These are phyloP conservation scores for Pleurotus citrinopileatus DNA, from an alignment of 768 basidiomycete genomes.

Conservation along the genomic window DNA sequence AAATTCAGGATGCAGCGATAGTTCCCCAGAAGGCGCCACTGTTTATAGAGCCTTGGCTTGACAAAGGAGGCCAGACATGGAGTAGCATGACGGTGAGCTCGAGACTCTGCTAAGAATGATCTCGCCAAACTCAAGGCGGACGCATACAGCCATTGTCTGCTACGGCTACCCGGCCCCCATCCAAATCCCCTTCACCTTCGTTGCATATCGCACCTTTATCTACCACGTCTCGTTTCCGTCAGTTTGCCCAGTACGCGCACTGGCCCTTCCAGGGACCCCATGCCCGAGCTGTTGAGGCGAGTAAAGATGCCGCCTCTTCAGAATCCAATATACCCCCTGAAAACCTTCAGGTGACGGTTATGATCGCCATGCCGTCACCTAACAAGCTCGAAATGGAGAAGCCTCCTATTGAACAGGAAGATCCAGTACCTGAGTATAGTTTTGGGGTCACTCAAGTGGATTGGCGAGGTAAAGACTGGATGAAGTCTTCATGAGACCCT, in stretches of 20 bases:
- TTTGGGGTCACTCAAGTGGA: conserved; percentile 40
- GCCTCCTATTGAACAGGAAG: background rate
- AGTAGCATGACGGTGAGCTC: conserved; percentile 18
- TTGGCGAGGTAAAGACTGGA: conserved; percentile 20
- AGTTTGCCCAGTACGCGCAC: background rate
- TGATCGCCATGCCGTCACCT: conserved; percentile 45
- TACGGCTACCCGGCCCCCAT: conserved; percentile 13
- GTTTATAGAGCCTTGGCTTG: conserved; percentile 15
- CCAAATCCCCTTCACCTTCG: conserved; percentile 9
- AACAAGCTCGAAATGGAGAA: conserved; percentile 4
- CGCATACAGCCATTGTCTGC: conserved; percentile 23
- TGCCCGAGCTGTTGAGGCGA: background rate
- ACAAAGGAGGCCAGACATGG: conserved; percentile 13
- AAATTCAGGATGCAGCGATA: conserved; percentile 9
- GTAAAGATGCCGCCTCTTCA: background rate
- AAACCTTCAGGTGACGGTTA: conserved; percentile 36
- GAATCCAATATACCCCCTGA: conserved; percentile 14
- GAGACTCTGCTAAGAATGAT: background rate
- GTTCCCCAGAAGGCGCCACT: conserved; percentile 17
- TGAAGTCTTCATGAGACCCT: background rate
- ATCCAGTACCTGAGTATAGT: conserved; percentile 32
- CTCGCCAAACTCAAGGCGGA: background rate
- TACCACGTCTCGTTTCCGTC: background rate
- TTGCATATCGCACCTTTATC: conserved; percentile 7
- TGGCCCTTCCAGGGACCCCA: background rate